phyloP scores from a whole-genome alignment of 352 stramenopile genomes.

The Phytophthora hibernalis region DNA sequence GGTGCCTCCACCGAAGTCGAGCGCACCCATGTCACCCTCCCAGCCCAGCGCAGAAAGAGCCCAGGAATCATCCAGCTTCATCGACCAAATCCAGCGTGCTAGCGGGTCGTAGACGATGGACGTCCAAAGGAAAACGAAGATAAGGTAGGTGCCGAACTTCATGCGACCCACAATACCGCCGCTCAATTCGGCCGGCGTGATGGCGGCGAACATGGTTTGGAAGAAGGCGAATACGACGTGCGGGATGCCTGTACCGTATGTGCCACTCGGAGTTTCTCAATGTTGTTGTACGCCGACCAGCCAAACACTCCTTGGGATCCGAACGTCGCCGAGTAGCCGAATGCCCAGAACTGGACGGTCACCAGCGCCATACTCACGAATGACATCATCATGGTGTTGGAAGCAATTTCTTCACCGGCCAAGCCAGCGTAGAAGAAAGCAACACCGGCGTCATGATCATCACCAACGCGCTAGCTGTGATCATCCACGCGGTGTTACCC shows the following conservation, averaged over 20 bases:
- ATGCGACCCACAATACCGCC: slow-evolving; percentile 84
- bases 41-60: slow-evolving; percentile 45
- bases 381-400: slow-evolving; percentile 86
- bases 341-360: slow-evolving; percentile 81
- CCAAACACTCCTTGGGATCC: slow-evolving; percentile 61
- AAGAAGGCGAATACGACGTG: slow-evolving; percentile 77
- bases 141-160: slow-evolving; percentile 75
- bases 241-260: slow-evolving; percentile 70
- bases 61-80: slow-evolving; percentile 61
- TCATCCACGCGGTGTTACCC: slow-evolving; percentile 76
- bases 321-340: slow-evolving; percentile 81
- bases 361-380: slow-evolving; percentile 82
- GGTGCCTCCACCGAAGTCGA: slow-evolving; percentile 85
- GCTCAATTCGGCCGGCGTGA: slow-evolving; percentile 74
- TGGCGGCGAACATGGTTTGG: slow-evolving; percentile 81
- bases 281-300: slow-evolving; percentile 66
- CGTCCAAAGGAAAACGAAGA: slow-evolving; percentile 82
- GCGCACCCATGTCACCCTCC: slow-evolving; percentile 64
- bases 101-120: slow-evolving; percentile 84
- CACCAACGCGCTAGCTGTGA: slow-evolving; percentile 56
- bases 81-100: slow-evolving; percentile 82
- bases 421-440: slow-evolving; percentile 86
- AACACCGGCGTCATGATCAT: slow-evolving; percentile 79
- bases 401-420: slow-evolving; percentile 71
- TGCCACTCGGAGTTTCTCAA: slow-evolving; percentile 44